phyloP scores from a whole-genome alignment of 2,329 filamentous ascomycete genomes.

The Colletotrichum sp. region DNA sequence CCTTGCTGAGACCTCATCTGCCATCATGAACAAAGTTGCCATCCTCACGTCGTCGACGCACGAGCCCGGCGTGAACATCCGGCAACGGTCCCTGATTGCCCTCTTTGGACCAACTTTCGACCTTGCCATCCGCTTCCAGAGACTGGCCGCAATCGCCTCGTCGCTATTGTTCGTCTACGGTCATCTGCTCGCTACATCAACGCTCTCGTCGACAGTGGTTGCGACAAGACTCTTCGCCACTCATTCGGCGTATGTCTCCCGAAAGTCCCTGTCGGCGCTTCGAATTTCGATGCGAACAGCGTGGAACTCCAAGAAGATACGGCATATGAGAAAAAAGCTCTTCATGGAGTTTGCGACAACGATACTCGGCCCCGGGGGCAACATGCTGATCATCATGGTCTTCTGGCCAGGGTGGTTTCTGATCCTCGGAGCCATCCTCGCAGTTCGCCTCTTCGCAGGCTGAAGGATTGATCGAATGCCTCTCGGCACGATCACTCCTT shows the following conservation, averaged over 20 bases:
- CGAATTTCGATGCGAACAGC: not conserved
- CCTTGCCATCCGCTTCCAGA: conserved; percentile 39
- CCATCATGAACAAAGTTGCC: conserved; percentile 39
- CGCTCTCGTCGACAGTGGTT: conserved; percentile 31
- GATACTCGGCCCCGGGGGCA: conserved; percentile 55
- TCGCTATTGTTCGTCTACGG: conserved; percentile 35
- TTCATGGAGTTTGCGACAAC: conserved; percentile 58
- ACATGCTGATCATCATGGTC: conserved; percentile 52
- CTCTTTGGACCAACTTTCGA: conserved; percentile 38
- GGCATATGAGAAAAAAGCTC: conserved; percentile 48
- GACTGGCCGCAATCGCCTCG: conserved; percentile 33
- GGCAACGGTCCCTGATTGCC: conserved; percentile 35
- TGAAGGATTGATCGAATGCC: conserved; percentile 27
- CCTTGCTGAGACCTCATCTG: conserved; percentile 17
- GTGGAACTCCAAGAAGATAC: conserved; percentile 43
- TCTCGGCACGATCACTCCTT: not conserved
- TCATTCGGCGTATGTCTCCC: conserved; percentile 32
- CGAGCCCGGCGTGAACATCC: conserved; percentile 33
- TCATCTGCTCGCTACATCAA: conserved; percentile 32
- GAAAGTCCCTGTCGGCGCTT: conserved; percentile 17
- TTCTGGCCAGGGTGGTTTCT: conserved; percentile 65
- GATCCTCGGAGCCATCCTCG: conserved; percentile 41
- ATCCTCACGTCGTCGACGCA: conserved; percentile 43
- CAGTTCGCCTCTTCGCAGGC: conserved; percentile 36
- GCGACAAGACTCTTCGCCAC: conserved; percentile 33